Percentiles rank a stretch among this genome's conserved stretches.
phyloP scores from a whole-genome alignment of 106 monocot genomes.

The Dioscorea alata region DNA sequence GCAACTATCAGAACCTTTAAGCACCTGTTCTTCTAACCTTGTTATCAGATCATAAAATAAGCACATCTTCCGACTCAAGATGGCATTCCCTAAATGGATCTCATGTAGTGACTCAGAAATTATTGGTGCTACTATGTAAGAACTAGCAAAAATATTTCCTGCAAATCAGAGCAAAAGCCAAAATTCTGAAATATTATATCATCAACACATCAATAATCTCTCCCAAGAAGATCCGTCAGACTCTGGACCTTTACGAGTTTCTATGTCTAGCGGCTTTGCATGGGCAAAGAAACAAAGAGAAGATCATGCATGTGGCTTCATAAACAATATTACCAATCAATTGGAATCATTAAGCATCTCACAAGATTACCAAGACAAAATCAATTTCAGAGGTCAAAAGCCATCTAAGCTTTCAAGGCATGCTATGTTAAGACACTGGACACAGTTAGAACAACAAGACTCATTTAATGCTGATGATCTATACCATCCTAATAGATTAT shows the following conservation, averaged over 20 bases:
- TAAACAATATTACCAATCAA: neutral
- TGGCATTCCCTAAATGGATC: too few species aligned
- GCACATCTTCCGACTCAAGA: too few species aligned
- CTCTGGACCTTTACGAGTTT: slow-evolving; percentile 20
- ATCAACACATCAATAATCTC: slow-evolving; percentile 10
- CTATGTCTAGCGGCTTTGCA: slow-evolving; percentile 27
- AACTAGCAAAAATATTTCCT: too few species aligned
- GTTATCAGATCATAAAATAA: too few species aligned
- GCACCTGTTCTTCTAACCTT: too few species aligned
- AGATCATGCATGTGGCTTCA: neutral
- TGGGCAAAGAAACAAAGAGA: slow-evolving; percentile 37
- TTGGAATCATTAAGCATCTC: neutral
- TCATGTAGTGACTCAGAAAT: too few species aligned
- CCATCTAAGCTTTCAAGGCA: slow-evolving; percentile 17
- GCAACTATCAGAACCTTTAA: too few species aligned
- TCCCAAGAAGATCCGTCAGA: slow-evolving; percentile 6
- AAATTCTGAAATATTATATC: too few species aligned
- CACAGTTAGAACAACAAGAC: slow-evolving; percentile 18
- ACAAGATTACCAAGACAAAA: neutral
- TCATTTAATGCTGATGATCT: slow-evolving; percentile 20
- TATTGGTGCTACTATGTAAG: too few species aligned
- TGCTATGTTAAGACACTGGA: slow-evolving; percentile 38
- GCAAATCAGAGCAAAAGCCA: too few species aligned
- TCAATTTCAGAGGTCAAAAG: neutral
- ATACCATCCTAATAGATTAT: too few species aligned